Conservation (phyloP, 306 rosid genomes). For the Morella rubra region DNA sequence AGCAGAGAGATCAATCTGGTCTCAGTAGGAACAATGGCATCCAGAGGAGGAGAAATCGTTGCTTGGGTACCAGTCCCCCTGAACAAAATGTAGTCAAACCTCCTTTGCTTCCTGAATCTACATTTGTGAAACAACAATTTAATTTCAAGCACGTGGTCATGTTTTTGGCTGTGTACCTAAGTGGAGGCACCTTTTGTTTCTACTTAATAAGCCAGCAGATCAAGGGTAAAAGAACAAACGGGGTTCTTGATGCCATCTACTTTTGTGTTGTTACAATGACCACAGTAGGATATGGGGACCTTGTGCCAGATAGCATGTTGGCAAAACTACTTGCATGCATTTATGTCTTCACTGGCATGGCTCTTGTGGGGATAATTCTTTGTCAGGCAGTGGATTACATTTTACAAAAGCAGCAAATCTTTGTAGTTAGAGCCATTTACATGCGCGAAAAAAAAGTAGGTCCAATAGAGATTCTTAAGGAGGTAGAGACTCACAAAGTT, state of each 20-base stretch:
- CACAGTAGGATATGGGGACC: slow-evolving; percentile 88
- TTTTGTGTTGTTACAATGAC: slow-evolving; percentile 90
- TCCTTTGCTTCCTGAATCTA: slow-evolving; percentile 3
- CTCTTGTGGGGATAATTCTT: slow-evolving; percentile 61
- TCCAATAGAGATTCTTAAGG: slow-evolving; percentile 43
- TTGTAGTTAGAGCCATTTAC: slow-evolving; percentile 49
- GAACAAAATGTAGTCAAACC: slow-evolving; percentile 26
- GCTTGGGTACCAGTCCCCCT: slow-evolving; percentile 1
- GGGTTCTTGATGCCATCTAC: slow-evolving; percentile 68
- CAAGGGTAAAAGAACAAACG: slow-evolving; percentile 56
- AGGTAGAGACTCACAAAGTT: slow-evolving; percentile 43
- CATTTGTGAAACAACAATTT: slow-evolving; percentile 32
- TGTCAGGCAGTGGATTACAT: slow-evolving; percentile 78
- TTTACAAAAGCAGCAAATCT: slow-evolving; percentile 72
- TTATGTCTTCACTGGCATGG: slow-evolving; percentile 76
- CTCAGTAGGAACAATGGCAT: slow-evolving; percentile 39
- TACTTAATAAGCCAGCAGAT: slow-evolving; percentile 57
- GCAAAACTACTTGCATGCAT: slow-evolving; percentile 75
- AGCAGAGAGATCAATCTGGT: slow-evolving; percentile 32
- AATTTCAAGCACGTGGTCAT: slow-evolving; percentile 43
- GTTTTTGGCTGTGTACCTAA: slow-evolving; percentile 47
- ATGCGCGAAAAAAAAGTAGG: slow-evolving; percentile 30
- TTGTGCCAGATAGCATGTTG: slow-evolving; percentile 57
- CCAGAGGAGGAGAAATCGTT: slow-evolving; percentile 43
- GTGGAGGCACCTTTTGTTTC: slow-evolving; percentile 70